Conservation (phyloP, 805 yeast species). For the Candida nonsorbophila region DNA sequence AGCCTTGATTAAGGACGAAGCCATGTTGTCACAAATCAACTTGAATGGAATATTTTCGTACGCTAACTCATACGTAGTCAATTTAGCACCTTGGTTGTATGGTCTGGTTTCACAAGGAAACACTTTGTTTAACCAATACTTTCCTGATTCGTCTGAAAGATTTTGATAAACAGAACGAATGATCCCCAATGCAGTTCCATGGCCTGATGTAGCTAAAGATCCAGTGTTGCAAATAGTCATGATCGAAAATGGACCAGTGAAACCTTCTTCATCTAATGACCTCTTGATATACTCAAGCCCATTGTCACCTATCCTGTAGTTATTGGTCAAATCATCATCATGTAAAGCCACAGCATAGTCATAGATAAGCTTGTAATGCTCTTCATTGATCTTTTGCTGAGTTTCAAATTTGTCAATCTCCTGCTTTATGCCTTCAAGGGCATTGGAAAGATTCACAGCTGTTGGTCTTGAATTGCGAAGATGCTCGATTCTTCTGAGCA, state of each 20-base stretch:
- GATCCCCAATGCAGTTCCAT: conserved; percentile 94
- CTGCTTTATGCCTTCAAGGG: conserved; percentile 48
- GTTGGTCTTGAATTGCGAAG: conserved; percentile 85
- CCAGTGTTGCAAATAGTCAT: conserved; percentile 96
- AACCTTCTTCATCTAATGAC: conserved; percentile 40
- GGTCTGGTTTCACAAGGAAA: conserved; percentile 95
- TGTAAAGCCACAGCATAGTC: conserved; percentile 52
- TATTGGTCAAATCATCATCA: conserved; percentile 74
- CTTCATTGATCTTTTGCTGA: conserved; percentile 16
- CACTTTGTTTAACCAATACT: conserved; percentile 58
- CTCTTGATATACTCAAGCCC: conserved; percentile 67
- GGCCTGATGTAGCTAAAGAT: conserved; percentile 93
- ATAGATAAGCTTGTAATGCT: conserved; percentile 26
- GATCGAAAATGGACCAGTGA: conserved; percentile 67
- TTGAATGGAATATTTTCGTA: conserved; percentile 86
- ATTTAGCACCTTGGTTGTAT: conserved; percentile 91
- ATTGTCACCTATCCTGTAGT: conserved; percentile 69
- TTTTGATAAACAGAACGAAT: conserved; percentile 61
- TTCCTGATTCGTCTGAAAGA: conserved; percentile 26
- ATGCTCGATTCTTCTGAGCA: conserved; percentile 51
- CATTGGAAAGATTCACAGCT: conserved; percentile 86
- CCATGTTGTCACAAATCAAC: conserved; percentile 88
- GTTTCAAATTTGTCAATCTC: conserved; percentile 15
- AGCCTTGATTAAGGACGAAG: conserved; percentile 61
- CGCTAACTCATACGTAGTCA: conserved; percentile 86